Evolutionary conservation across 116 monocot species (phyloP).

Genomic region (Phalaenopsis hybrid): DNA sequence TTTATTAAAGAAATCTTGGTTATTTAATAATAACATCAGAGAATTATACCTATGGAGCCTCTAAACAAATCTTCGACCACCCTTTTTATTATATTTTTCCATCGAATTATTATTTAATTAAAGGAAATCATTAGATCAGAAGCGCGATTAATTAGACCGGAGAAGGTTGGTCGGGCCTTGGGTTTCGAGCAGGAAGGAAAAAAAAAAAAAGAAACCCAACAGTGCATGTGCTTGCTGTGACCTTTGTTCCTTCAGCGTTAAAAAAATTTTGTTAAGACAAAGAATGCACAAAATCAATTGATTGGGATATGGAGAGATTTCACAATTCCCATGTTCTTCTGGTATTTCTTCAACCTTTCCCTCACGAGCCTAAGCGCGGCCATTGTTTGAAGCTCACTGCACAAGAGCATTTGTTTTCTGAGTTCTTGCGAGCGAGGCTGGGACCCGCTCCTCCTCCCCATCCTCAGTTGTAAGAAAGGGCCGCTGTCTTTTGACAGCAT

Average conservation of each 20-base stretch:
- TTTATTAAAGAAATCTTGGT: too few species aligned
- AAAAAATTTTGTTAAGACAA: neutral
- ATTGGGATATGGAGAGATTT: neutral
- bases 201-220: too few species aligned
- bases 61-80: too few species aligned
- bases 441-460: neutral
- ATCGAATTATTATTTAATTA: too few species aligned
- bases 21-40: too few species aligned
- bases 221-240: too few species aligned
- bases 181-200: too few species aligned
- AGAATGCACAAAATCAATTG: neutral
- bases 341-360: neutral
- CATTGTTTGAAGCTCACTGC: conserved; percentile 4
- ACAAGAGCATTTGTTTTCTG: neutral
- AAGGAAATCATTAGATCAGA: too few species aligned
- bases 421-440: neutral
- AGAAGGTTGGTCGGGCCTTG: too few species aligned
- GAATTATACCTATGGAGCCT: too few species aligned
- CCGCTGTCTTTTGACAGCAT: conserved; percentile 27
- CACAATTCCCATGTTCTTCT: neutral
- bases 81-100: too few species aligned
- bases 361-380: neutral
- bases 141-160: too few species aligned
- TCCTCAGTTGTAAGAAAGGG: conserved; percentile 10
- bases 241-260: neutral